Base-by-base conservation (phyloP, 495 filamentous ascomycete genomes). In the Cladorrhinum samala region DNA sequence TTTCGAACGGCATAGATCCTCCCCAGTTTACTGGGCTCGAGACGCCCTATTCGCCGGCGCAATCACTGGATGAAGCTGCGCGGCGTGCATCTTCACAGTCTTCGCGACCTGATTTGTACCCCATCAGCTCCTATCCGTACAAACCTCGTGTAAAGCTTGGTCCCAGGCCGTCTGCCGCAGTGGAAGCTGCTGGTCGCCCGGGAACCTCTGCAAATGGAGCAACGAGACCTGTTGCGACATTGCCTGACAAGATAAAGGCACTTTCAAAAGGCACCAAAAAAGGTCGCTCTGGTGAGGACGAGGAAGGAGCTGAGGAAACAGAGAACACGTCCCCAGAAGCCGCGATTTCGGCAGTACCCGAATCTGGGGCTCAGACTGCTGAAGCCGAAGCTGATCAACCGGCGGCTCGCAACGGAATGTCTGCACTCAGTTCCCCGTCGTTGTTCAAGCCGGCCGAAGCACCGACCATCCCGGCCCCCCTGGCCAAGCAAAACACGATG, bases 71-170 rank as follows among this genome's bases (percentile, higher is more conserved):
- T 39, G 68, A 71, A 14, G 47, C 57, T 14, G 64, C 66, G 21
- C 70, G 68, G 38, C 74, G 77, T 38, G 56, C 74, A 52, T 87
- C 84, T 11, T 84, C 85, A 0, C 84, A 88, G 56, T 85, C 86
- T 9, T 71, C 80, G 18, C 76, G 88, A 19, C 79, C 78, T 9
- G 88, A 91, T 41, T 60, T 85, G 16, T 82, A 86, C 56, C 76
- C 71, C 37, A 76, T 76, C 38, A 70, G 78, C 42, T 73, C 70
- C 17, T 79, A 81, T 52, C 67, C 69, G 0, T 79, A 79, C 20
- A 85, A 83, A 50, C 83, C 80, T 37, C 92, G 89, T 55, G 83
- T 93, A 51, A 94, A 90, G 62, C 78, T 92, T 23, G 91, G 86
- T 8, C 91, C 91, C 17, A 80, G 91, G 46, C 90, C 89, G 45